A percentile compares a stretch with the other conserved stretches of the same genome.
Conservation (phyloP, 768 basidiomycete genomes). For the Suillus subluteus region DNA sequence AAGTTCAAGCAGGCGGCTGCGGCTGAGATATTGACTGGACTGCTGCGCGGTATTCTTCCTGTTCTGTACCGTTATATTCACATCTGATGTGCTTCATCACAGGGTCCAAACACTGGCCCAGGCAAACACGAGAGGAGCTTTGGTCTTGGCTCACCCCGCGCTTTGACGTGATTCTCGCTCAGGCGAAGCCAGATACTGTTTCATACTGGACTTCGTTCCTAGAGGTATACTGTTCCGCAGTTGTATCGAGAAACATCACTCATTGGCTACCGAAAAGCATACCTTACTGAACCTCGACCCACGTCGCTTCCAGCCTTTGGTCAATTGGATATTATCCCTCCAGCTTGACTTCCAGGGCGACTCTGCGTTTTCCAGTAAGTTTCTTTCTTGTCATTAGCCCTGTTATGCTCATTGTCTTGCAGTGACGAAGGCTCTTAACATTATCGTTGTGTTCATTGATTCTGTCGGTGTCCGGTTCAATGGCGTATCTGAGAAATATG, state of each 20-base stretch:
- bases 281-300: slow-evolving; percentile 76
- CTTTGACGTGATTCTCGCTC: slow-evolving; percentile 64
- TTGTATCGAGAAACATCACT: slow-evolving; percentile 5
- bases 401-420: slow-evolving; percentile 18
- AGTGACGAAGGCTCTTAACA: slow-evolving; percentile 79
- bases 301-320: slow-evolving; percentile 69
- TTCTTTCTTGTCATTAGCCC: background rate
- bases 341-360: slow-evolving; percentile 83
- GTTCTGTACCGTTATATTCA: slow-evolving; percentile 1
- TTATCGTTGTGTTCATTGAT: slow-evolving; percentile 70
- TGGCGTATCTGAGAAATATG: slow-evolving; percentile 66
- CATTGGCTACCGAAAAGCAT: slow-evolving; percentile 37
- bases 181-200: slow-evolving; percentile 86
- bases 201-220: slow-evolving; percentile 74
- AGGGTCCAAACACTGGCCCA: slow-evolving; percentile 89
- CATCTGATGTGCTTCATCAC: slow-evolving; percentile 14
- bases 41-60: slow-evolving; percentile 63
- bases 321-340: slow-evolving; percentile 77
- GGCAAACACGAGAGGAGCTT: slow-evolving; percentile 50
- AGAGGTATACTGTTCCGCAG: slow-evolving; percentile 27
- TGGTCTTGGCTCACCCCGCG: slow-evolving; percentile 75
- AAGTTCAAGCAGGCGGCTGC: slow-evolving; percentile 88
- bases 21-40: slow-evolving; percentile 71
- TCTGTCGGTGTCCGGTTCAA: slow-evolving; percentile 68
- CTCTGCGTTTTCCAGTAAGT: slow-evolving; percentile 85